Base-by-base conservation (phyloP, 2,329 filamentous ascomycete species). In the Xylariaceae sp. region DNA sequence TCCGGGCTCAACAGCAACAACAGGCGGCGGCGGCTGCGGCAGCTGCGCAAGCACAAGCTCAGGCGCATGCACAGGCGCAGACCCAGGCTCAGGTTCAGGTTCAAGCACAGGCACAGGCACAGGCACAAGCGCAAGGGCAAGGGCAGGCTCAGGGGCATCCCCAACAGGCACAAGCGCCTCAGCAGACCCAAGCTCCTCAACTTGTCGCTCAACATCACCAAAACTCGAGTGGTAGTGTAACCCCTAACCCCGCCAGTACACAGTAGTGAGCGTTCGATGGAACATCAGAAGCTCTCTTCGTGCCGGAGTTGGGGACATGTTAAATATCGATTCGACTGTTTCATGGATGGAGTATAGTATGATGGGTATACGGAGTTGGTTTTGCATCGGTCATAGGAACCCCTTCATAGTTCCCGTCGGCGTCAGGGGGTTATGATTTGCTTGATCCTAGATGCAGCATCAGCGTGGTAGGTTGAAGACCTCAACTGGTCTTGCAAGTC, bases 1-100 rank as follows among this genome's bases (percentile, higher is more conserved):
- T 85, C 7, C 73, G 82, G 50, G 81, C 82, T 45, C 82, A 85
- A 65, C 82, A 84, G 62, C 80, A 83, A 62, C 75, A 77, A 34
- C 78, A 78, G 59, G 73, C 73, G 7, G 68, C 70, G 2, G 69
- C 67, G 61, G 73, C 74, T 9, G 71, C 73, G 7, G 71, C 71
- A 8, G 67, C 67, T 0, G 64, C 65, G 2, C 68, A 67, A 51
- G 67, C 64, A 56, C 71, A 66, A 48, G 66, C 64, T 48, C 64
- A 62, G 53, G 58, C 57, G 11, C 64, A 63, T 18, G 59, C 55
- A 4, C 60, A 62, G 39, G 63, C 60, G 1, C 61, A 66, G 39
- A 58, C 64, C 7, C 67, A 68, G 30, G 61, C 50, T 1, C 62
- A 64, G 9, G 42, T 55, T 0, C 64, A 64, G 13, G 61, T 65